phyloP scores from a whole-genome alignment of 2,329 filamentous ascomycete genomes.

The Microcyclospora pomicola region DNA sequence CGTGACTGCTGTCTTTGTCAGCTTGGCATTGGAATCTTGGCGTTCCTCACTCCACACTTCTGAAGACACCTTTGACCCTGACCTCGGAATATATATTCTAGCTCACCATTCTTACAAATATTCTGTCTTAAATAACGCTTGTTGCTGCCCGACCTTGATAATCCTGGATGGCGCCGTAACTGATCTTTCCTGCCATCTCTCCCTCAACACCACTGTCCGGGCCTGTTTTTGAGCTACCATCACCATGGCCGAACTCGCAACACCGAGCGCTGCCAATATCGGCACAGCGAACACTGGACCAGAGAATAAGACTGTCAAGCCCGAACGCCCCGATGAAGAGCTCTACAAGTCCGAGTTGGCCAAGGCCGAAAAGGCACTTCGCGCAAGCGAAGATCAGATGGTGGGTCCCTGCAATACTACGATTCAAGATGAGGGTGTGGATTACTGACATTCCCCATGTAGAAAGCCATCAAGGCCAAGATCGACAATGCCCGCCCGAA shows the following conservation, averaged over 20 bases:
- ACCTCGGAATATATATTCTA: no score
- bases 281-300: neutral
- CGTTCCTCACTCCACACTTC: no score
- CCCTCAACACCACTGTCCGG: no score
- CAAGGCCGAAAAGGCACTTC: constrained; percentile 76
- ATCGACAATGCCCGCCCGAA: constrained; percentile 70
- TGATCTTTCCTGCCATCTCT: no score
- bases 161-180: no score
- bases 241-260: constrained; percentile 24
- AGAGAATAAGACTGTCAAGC: constrained; percentile 37
- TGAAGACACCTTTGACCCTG: no score
- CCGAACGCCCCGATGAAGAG: constrained; percentile 77
- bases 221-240: neutral
- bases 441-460: constrained; percentile 11
- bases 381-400: constrained; percentile 54
- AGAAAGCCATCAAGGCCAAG: constrained; percentile 82
- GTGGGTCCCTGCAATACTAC: constrained; percentile 10
- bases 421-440: neutral
- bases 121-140: no score
- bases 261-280: constrained; percentile 11
- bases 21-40: no score
- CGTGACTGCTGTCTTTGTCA: no score
- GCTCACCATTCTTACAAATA: no score
- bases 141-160: no score
- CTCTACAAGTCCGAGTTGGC: constrained; percentile 66